These are phyloP conservation scores for Jamesozyma hellenica DNA, from an alignment of 805 yeast genomes.

Conservation along the genomic window DNA sequence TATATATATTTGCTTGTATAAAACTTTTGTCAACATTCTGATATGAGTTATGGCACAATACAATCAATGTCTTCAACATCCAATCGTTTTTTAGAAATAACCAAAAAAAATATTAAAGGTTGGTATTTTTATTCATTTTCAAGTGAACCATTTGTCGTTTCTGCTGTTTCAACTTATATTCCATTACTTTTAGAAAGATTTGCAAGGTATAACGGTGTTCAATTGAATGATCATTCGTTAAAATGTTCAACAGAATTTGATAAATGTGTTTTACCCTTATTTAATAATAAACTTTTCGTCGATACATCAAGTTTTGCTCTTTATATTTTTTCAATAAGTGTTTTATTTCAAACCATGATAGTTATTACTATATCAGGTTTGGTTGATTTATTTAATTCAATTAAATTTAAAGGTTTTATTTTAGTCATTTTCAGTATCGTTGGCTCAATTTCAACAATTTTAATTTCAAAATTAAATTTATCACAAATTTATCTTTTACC, in stretches of 20 bases:
- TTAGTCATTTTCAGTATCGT: constrained; percentile 46
- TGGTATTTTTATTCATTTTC: constrained; percentile 69
- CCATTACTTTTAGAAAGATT: constrained; percentile 62
- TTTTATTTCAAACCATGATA: constrained; percentile 56
- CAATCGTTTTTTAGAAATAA: constrained; percentile 8
- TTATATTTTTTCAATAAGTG: constrained; percentile 65
- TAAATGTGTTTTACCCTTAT: constrained; percentile 39
- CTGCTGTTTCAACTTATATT: constrained; percentile 70
- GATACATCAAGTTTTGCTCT: constrained; percentile 69
- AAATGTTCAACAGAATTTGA: constrained; percentile 36
- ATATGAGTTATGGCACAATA: constrained; percentile 5
- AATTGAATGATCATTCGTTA: constrained; percentile 43
- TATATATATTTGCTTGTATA: too few species aligned
- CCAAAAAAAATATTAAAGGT: constrained; percentile 40
- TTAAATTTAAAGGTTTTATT: constrained; percentile 44
- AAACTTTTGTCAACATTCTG: too few species aligned
- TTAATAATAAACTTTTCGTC: constrained; percentile 38
- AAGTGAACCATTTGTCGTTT: constrained; percentile 70
- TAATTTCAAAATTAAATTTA: constrained; percentile 29
- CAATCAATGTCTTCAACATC: neutral
- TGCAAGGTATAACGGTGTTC: constrained; percentile 65
- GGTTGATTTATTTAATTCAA: constrained; percentile 42
- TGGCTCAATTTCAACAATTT: constrained; percentile 48
- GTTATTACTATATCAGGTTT: constrained; percentile 70
- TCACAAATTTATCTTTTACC: constrained; percentile 31